Conservation (phyloP, 2,329 filamentous ascomycete genomes). For the Clarireedia monteithiana region DNA sequence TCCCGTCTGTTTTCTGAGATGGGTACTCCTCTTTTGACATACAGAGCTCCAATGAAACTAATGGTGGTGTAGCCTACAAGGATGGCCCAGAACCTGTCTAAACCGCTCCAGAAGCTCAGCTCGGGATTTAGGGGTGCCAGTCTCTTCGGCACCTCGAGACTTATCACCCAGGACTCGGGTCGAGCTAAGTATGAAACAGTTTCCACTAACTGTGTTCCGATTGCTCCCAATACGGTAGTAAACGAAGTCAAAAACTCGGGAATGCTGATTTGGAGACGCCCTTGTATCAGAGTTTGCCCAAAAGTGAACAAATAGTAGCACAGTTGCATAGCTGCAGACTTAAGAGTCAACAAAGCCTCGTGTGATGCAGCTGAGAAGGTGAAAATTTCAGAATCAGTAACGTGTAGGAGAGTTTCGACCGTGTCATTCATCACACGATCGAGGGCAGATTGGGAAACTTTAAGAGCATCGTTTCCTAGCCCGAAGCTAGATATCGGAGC, state of each 20-base stretch:
- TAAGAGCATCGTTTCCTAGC: slow-evolving; percentile 12
- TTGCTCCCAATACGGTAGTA: neutral
- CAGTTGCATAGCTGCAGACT: slow-evolving; percentile 29
- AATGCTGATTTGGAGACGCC: too few species aligned
- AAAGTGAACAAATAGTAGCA: too few species aligned
- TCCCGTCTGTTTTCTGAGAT: slow-evolving; percentile 51
- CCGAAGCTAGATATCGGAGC: neutral
- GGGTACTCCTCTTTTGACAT: slow-evolving; percentile 65
- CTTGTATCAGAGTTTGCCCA: too few species aligned
- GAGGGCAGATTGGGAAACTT: slow-evolving; percentile 23
- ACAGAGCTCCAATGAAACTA: slow-evolving; percentile 66
- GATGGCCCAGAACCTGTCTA: slow-evolving; percentile 64
- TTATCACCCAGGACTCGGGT: slow-evolving; percentile 52
- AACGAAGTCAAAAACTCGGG: too few species aligned
- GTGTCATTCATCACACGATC: slow-evolving; percentile 40
- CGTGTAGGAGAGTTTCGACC: slow-evolving; percentile 38
- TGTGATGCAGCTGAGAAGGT: slow-evolving; percentile 73
- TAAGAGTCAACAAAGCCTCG: slow-evolving; percentile 55
- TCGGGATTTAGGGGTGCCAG: slow-evolving; percentile 39
- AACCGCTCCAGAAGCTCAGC: slow-evolving; percentile 59
- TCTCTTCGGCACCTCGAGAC: slow-evolving; percentile 39
- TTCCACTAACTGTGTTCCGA: too few species aligned
- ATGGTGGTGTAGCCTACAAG: slow-evolving; percentile 74
- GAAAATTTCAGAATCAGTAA: slow-evolving; percentile 54
- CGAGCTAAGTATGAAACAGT: slow-evolving; percentile 25